A percentile compares a stretch with the other conserved stretches of the same genome.
Conservation (phyloP, 192 early-diverging fungal genomes). For the Rhizophagus prolifer region DNA sequence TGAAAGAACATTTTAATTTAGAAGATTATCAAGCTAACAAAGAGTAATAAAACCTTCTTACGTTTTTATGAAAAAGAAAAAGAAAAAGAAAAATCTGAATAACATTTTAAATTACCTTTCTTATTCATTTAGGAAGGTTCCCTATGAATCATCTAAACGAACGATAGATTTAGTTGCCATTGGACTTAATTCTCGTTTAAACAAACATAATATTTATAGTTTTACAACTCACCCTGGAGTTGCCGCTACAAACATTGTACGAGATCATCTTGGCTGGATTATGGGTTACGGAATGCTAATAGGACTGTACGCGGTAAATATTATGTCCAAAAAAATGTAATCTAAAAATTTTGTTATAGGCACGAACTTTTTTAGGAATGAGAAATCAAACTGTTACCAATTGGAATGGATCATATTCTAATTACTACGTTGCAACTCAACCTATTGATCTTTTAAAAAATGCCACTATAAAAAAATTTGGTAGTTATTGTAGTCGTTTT, state of each 20-base stretch:
- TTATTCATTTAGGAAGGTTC: conserved; percentile 24
- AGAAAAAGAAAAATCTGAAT: conserved; percentile 5
- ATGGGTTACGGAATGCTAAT: not conserved
- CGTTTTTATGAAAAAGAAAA: not conserved
- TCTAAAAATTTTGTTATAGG: conserved; percentile 19
- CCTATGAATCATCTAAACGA: conserved; percentile 62
- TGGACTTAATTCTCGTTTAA: conserved; percentile 32
- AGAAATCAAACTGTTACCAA: conserved; percentile 45
- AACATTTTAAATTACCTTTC: not conserved
- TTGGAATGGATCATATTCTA: conserved; percentile 45
- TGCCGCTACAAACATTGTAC: conserved; percentile 41
- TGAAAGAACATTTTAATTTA: conserved; percentile 33
- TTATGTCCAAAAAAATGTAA: not conserved
- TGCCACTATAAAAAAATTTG: conserved; percentile 28
- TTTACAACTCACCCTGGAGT: conserved; percentile 56
- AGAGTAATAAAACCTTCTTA: conserved; percentile 28
- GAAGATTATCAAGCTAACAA: conserved; percentile 55
- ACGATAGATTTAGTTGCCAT: conserved; percentile 47
- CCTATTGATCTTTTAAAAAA: conserved; percentile 29
- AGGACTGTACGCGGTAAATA: conserved; percentile 7
- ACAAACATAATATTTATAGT: conserved; percentile 40
- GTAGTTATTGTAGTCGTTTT: conserved; percentile 18
- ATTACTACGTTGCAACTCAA: conserved; percentile 46
- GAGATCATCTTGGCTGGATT: conserved; percentile 6
- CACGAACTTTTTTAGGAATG: conserved; percentile 44